Base-by-base conservation (phyloP, 176 grass and related monocot genomes). In the Aegilops tauschii region DNA sequence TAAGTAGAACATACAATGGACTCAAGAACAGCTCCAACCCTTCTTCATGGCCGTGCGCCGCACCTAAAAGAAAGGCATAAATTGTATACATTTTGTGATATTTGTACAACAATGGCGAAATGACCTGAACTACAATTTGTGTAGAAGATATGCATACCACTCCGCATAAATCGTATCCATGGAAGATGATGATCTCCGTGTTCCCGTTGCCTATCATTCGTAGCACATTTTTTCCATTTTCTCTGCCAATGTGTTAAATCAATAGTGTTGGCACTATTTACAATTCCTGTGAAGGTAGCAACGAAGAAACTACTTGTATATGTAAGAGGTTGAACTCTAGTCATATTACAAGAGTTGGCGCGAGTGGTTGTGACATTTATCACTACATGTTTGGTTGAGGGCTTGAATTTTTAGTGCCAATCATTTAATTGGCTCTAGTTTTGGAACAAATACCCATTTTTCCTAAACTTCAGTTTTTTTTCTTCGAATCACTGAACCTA, bases 341-440 rank as follows among this genome's bases (percentile, higher is more conserved):
- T 12, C 25, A 29, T 29, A 28, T 30, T 29, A 2, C 21, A 1
- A 30, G 63, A 30, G 63, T 28, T 65, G 1, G 64, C 14, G 28
- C 5, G 0, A 1, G 13, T 14, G 14, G 64, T 31, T 66, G 14
- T 66, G 64, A 7, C 12, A 66, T 31, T 66, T 31, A 31, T 65
- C 1, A 5, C 29, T 86, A 90, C 91, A 92, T 86, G 63, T 16
- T 65, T 8, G 63, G 63, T 65, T 16, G 63, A 6, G 16, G 63
- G 5, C 1, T 66, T 66, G 27, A 66, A 8, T 14, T 66, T 66
- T 12, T 66, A 29, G 12, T 16, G 29, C 64, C 64, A 66, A 31
- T 29, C 5, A 31, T 66, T 66, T 12, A 16, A 66, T 8, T 16
- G 12, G 5, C 28, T 5, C 25, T 6, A 52, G 12, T 52, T 52